Conservation (phyloP, 345 rosid species). For the Anastatica hierochuntica region DNA sequence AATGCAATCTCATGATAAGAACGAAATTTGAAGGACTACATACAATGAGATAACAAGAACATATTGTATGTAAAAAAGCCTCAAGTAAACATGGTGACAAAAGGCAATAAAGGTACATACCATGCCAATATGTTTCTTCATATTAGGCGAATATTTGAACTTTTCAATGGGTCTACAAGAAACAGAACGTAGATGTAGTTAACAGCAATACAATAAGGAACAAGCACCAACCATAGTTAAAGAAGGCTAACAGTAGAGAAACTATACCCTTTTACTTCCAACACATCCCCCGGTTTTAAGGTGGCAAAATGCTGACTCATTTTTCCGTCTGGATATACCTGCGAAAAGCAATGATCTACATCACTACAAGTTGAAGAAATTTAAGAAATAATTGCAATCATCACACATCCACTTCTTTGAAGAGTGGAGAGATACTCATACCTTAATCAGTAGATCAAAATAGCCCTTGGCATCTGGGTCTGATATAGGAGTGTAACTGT, state of each 20-base stretch:
- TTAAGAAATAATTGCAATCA: neutral
- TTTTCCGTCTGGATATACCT: slow-evolving; percentile 95
- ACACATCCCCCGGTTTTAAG: slow-evolving; percentile 80
- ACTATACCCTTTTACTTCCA: slow-evolving; percentile 85
- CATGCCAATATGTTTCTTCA: slow-evolving; percentile 98
- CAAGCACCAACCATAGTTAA: neutral
- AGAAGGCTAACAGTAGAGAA: neutral
- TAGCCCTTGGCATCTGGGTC: slow-evolving; percentile 81
- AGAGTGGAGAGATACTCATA: slow-evolving; percentile 11
- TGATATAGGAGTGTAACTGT: slow-evolving; percentile 93
- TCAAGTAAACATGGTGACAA: too few species aligned
- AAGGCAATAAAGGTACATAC: slow-evolving; percentile 36
- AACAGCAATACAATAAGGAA: neutral
- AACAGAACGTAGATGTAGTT: slow-evolving; percentile 13
- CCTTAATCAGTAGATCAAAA: slow-evolving; percentile 90
- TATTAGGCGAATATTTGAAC: slow-evolving; percentile 79
- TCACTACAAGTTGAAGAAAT: neutral
- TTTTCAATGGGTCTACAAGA: slow-evolving; percentile 82
- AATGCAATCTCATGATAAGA: neutral
- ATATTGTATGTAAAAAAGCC: too few species aligned
- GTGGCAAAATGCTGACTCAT: slow-evolving; percentile 97
- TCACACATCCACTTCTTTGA: neutral
- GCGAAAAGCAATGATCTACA: slow-evolving; percentile 21
- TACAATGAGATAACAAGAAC: too few species aligned
- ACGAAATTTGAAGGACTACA: too few species aligned